Evolutionary conservation across 2,329 filamentous ascomycete genomes (phyloP).

Genomic region (Hypoxylon sp.): DNA sequence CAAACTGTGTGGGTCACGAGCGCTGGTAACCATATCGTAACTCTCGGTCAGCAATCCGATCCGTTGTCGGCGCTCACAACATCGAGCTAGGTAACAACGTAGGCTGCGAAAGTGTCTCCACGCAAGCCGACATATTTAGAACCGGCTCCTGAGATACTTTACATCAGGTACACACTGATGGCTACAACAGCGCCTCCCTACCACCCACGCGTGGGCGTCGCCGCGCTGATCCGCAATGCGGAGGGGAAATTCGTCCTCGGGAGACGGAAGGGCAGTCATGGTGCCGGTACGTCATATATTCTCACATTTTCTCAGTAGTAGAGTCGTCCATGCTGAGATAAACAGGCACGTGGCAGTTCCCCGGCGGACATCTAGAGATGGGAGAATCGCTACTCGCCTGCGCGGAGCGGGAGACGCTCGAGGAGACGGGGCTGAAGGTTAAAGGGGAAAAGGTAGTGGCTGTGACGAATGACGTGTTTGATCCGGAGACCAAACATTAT

Average conservation of each 20-base stretch:
- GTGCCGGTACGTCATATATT: slow-evolving; percentile 60
- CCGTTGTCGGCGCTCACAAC: slow-evolving; percentile 13
- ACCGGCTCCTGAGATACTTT: background rate
- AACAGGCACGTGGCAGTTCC: slow-evolving; percentile 76
- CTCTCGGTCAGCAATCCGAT: slow-evolving; percentile 4
- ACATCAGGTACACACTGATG: slow-evolving; percentile 35
- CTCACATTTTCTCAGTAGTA: too few species aligned
- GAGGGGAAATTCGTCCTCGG: slow-evolving; percentile 63
- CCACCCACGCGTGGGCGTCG: slow-evolving; percentile 63
- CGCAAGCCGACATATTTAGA: background rate
- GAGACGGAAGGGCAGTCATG: slow-evolving; percentile 63
- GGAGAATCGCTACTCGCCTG: slow-evolving; percentile 73
- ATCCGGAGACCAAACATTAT: slow-evolving; percentile 74
- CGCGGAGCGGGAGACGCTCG: slow-evolving; percentile 74
- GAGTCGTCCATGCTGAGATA: too few species aligned
- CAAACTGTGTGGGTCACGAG: slow-evolving; percentile 9
- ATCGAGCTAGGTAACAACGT: slow-evolving; percentile 3
- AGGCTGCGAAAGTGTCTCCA: background rate
- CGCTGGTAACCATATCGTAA: background rate
- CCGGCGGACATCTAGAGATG: slow-evolving; percentile 81
- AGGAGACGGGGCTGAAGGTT: slow-evolving; percentile 77
- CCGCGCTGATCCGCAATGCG: slow-evolving; percentile 60
- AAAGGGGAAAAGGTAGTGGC: slow-evolving; percentile 66
- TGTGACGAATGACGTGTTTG: slow-evolving; percentile 77
- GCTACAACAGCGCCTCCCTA: slow-evolving; percentile 32